These are phyloP conservation scores for Mycena vitilis DNA, from an alignment of 768 basidiomycete species.

Conservation along the genomic window DNA sequence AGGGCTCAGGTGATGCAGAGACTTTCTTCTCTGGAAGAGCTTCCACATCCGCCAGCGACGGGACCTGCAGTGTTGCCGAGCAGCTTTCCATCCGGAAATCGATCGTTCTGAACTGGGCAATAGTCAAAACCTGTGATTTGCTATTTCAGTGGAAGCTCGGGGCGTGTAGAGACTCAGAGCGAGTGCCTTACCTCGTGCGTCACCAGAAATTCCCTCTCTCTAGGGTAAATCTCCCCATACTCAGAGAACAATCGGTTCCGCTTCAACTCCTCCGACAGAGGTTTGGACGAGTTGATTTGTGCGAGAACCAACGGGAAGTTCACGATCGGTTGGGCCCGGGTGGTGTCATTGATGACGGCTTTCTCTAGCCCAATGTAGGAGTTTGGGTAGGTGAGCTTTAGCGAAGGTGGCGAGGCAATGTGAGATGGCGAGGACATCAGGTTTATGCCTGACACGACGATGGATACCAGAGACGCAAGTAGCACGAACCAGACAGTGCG, in stretches of 20 bases:
- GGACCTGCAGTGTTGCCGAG: slow-evolving; percentile 14
- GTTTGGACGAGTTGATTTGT: slow-evolving; percentile 23
- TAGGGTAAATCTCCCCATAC: slow-evolving; percentile 31
- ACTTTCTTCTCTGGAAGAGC: background rate
- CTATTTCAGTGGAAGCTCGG: background rate
- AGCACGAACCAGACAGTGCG: too few relatives aligned
- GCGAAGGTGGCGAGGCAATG: too few relatives aligned
- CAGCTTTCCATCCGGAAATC: slow-evolving; percentile 35
- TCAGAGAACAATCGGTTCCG: background rate
- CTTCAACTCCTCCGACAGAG: slow-evolving; percentile 10
- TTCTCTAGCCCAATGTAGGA: slow-evolving; percentile 27
- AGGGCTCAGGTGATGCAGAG: background rate
- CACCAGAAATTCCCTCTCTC: too few relatives aligned
- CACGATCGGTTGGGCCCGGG: slow-evolving; percentile 11
- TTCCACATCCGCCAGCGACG: background rate
- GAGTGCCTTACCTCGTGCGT: background rate
- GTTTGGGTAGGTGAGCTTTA: slow-evolving; percentile 21
- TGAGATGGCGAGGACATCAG: too few relatives aligned
- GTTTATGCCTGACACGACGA: too few relatives aligned
- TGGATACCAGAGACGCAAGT: too few relatives aligned
- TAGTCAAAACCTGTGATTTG: slow-evolving; percentile 22
- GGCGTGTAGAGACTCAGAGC: background rate
- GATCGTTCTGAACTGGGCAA: slow-evolving; percentile 32
- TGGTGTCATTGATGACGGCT: background rate
- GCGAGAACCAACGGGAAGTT: slow-evolving; percentile 23